Evolutionary conservation across 78 protist species (phyloP), one percentile per base, ranked within the genome.

Genomic region (Isochrysis galbana): DNA sequence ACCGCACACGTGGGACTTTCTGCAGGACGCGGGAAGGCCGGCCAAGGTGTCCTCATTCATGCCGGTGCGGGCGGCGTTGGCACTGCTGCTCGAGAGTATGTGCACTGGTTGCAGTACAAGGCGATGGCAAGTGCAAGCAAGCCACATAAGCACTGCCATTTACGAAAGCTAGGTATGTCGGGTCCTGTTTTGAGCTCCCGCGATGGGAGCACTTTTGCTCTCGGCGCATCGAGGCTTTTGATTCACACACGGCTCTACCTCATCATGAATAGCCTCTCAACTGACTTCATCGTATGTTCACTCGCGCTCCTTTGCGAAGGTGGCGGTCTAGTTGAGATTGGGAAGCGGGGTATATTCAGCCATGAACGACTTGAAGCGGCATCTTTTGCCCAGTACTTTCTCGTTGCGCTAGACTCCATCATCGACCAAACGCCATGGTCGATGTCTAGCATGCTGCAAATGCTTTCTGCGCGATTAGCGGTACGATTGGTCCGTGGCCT

Each of bases 31-130:
- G 61, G 10, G 88, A 17, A 38, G 22, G 51, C 34, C 29, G 84
- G 32, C 29, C 84, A 80, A 23, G 39, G 38, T 25, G 34, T 44
- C 23, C 41, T 80, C 36, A 17, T 91, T 22, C 93, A 91, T 36
- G 90, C 67, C 44, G 93, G 55, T 5, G 46, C 88, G 14, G 93
- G 93, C 61, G 93, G 93, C 39, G 93, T 91, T 22, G 93, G 93
- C 32, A 34, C 78, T n/a, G 70, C 54, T 5, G 93, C 93, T 5
- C 23, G 54, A 22, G 42, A 45, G 77, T 42, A 54, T 61, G 61
- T 78, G 51, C 47, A 1, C 72, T 26, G 67, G 77, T 29, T 46
- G 5, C 90, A 89, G 54, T 32, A 10, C 89, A 32, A 0, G 19
- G 54, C 5, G 55, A 0, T 54, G 26, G 88, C 21, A 25, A 26